Conservation (phyloP, 2,329 filamentous ascomycete genomes). For the Apiospora pterosperma region DNA sequence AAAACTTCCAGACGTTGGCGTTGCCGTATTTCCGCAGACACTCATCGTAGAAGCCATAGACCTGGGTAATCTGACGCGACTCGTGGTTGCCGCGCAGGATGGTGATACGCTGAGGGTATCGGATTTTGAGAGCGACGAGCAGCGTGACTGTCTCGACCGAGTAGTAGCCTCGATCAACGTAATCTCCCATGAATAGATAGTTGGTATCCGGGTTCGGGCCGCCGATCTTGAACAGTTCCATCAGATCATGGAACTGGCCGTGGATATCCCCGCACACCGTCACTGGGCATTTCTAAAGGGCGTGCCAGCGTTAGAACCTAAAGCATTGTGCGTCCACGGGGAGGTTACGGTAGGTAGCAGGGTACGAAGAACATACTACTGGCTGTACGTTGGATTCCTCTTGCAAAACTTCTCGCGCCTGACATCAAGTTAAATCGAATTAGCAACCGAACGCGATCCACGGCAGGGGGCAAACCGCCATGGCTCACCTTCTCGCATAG, state of each 20-base stretch:
- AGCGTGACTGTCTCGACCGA: constrained; percentile 95
- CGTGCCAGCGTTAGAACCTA: constrained; percentile 23
- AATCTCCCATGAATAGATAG: constrained; percentile 99
- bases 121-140: constrained; percentile 91
- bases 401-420: constrained; percentile 95
- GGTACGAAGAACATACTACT: constrained; percentile 62
- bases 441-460: neutral
- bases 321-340: neutral
- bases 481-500: constrained; percentile 89
- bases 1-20: constrained; percentile 95
- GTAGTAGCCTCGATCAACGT: constrained; percentile 98
- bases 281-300: constrained; percentile 84
- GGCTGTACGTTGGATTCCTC: constrained; percentile 99
- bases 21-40: constrained; percentile 94
- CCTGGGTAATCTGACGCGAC: constrained; percentile 93
- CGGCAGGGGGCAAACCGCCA: neutral
- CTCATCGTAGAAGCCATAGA: constrained; percentile 98
- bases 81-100: constrained; percentile 95
- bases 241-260: constrained; percentile 97
- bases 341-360: neutral
- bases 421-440: constrained; percentile 27
- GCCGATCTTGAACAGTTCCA: constrained; percentile 99
- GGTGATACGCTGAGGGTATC: constrained; percentile 95
- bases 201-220: constrained; percentile 98
- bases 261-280: constrained; percentile 99